Conservation (phyloP, 345 rosid genomes). For the Eucalyptus curtisii region DNA sequence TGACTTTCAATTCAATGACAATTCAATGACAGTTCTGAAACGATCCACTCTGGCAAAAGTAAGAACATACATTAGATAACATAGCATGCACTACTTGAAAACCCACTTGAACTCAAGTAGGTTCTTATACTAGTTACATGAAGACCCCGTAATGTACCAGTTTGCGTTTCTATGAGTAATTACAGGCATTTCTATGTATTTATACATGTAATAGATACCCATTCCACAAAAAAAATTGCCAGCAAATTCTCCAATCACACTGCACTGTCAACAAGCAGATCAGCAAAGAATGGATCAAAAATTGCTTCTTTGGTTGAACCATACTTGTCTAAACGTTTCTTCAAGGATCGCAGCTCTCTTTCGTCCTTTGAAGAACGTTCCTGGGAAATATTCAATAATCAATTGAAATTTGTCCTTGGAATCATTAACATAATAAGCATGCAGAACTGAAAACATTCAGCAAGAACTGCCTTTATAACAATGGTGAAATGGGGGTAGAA, state of each 20-base stretch:
- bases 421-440: background rate
- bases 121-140: background rate
- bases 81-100: background rate
- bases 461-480: background rate
- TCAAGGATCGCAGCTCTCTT: slow-evolving; percentile 68
- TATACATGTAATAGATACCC: background rate
- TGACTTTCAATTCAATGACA: background rate
- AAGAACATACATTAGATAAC: background rate
- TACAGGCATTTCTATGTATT: background rate
- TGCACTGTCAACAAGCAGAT: slow-evolving; percentile 21
- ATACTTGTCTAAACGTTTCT: slow-evolving; percentile 70
- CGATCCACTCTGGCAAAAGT: background rate
- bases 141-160: background rate
- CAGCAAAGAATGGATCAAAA: slow-evolving; percentile 60
- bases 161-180: background rate
- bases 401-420: background rate
- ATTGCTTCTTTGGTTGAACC: slow-evolving; percentile 72
- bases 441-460: background rate
- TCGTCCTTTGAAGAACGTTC: slow-evolving; percentile 58
- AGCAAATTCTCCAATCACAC: background rate
- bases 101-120: background rate
- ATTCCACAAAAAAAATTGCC: background rate
- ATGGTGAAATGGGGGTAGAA: background rate
- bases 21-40: too few relatives aligned
- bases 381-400: slow-evolving; percentile 8